Base-by-base conservation (phyloP, 192 early-diverging fungal genomes). In the Chytriomyces sp. region DNA sequence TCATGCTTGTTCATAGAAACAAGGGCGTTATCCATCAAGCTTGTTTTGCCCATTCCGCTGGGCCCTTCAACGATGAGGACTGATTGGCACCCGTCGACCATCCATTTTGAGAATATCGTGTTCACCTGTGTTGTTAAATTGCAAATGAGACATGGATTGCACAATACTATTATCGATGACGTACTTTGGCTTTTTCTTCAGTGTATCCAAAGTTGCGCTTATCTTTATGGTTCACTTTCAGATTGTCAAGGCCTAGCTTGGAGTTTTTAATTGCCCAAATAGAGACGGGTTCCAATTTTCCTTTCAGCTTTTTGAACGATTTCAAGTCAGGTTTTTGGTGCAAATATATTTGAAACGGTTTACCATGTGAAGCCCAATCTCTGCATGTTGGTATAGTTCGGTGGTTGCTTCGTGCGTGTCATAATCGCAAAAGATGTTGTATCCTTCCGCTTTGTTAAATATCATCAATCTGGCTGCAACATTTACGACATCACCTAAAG, bases 31-130 rank as follows among this genome's bases (percentile, higher is more conserved):
- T 79, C 78, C 5, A 74, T n/a, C 26, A 79, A 60, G 43, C 70
- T 79, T 5, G 78, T 73, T 62, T 79, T 79, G 18, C 78, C 78
- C 78, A 79, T 79, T 16, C 78, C 78, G 53, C 70, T 74, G 7
- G 78, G 63, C 10, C 70, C 78, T 74, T 79, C 78, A n/a, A 79
- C 63, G 48, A 79, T 67, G 8, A 79, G 43, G 8, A 79, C 57
- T 3, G 63, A 24, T 43, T 72, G 69, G 13, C 67, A 9, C 10
- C 48, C 44, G 35, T 65, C 64, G 44, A 6, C 28, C n/a, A 73
- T 49, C 78, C 78, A 79, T 47, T 67, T 74, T 16, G 23, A 24
- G 53, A 74, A 65, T 16, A 43, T n/a, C 44, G 26, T 2, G 18
- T 26, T 48, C 18, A 75, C 63, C 63, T 64, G 2, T 60, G 16